These are phyloP conservation scores for Uronychia setigera DNA, from an alignment of 73 alveolate species.

Conservation along the genomic window DNA sequence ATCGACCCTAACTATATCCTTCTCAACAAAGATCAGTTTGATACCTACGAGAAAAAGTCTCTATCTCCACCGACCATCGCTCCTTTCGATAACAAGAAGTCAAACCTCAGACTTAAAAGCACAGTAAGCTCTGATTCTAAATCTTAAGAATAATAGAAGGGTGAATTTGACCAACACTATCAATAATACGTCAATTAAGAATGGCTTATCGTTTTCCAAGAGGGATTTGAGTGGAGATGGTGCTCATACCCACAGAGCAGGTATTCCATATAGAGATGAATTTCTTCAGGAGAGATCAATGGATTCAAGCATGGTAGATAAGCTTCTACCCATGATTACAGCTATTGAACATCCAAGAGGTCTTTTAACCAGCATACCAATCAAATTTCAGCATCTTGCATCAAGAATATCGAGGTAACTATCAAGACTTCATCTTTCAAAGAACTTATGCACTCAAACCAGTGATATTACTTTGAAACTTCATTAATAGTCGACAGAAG, in stretches of 20 bases:
- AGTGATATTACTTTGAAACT: background rate
- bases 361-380: background rate
- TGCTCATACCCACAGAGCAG: background rate
- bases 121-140: background rate
- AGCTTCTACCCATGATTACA: background rate
- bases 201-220: background rate
- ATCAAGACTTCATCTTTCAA: background rate
- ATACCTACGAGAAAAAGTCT: background rate
- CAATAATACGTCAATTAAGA: background rate
- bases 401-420: background rate
- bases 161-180: background rate
- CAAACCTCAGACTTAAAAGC: background rate
- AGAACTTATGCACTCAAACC: background rate
- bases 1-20: background rate
- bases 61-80: background rate
- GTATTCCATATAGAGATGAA: background rate
- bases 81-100: background rate
- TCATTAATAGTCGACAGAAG: background rate
- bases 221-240: background rate
- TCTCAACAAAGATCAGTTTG: background rate
- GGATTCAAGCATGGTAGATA: background rate
- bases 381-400: background rate
- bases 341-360: background rate
- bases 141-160: background rate
- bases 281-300: background rate